Evolutionary conservation across 2,329 filamentous ascomycete species (phyloP), one percentile per base, ranked within the genome.

Genomic region (Fusarium subtropicale): DNA sequence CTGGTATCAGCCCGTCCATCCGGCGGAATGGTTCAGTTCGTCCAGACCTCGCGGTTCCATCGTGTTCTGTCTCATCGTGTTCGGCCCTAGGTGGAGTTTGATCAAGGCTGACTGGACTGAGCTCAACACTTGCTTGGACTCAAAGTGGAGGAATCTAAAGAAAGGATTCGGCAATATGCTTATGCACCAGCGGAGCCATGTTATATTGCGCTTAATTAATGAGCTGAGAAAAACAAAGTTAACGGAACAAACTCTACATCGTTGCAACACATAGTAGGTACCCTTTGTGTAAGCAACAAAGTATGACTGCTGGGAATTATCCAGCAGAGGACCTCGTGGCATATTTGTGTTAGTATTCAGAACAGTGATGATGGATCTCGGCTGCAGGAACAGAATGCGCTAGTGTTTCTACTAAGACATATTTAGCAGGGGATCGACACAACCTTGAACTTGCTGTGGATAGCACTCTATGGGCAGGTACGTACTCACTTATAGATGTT

Each of bases 391-490:
- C 75, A 71, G 45, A 68, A 59, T 34, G 54, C 74, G 74, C 76
- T 78, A 78, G 75, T 72, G 76, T 78, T 78, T 78, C 76, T 68
- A 61, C 63, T 78, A 74, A 68, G 77, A 62, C 67, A 39, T 54
- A 42, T 31, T 31, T 58, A 57, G 54, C 72, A 59, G 53, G 48
- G 53, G 53, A 56, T 38, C 44, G 47, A 36, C 42, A 34, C 24
- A 39, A n/a, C 48, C 48, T 39, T 20, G 24, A 36, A 28, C 22
- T 38, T 34, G 8, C 12, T 15, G 26, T 30, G 42, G 26, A 10
- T 26, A n/a, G 5, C 18, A 13, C 26, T 45, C 18, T 30, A 7
- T 20, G 10, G 34, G 12, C 6, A 41, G 10, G 38, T 26, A 44
- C 41, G 41, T 44, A 28, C 24, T 44, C 41, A 18, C 12, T 39